Base-by-base conservation (phyloP, 805 yeast species). In the Wickerhamiella kurtzmanii region DNA sequence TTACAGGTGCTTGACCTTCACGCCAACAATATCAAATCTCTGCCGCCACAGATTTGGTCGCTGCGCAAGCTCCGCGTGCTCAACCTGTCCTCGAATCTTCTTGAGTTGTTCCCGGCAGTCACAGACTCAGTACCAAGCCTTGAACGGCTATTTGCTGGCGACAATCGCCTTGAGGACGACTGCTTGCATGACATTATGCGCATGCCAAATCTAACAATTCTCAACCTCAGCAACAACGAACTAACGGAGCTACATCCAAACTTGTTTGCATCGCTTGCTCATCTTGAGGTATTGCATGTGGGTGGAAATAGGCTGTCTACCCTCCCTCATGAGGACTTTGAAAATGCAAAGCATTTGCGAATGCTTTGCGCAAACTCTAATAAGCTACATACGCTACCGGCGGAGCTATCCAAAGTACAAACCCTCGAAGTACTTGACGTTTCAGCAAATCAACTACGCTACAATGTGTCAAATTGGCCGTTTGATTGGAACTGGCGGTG, bases 401-500 rank as follows among this genome's bases (percentile, higher is more conserved):
- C 95, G 0, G 98, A 89, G 59, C 64, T 92, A 43, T 77, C 89
- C 6, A 79, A 79, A 48, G 71, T 87, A 41, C 59, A 65, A 1
- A 72, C 75, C 21, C 66, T 92, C 57, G 74, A 73, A 28, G 80
- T 79, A 8, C 71, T 92, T 35, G 99, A 92, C 65, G 92, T 85
- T 16, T 95, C 96, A 2, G 83, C 94, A 2, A 92, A 92, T 61
- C 80, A 79, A 50, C 69, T 92, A 64, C 83, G 87, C 58, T 92
- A 92, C 64, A 92, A 92, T 57, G 86, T 89, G 47, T 82, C 92
- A 2, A 92, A 92, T 62, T 84, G 87, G 74, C 94, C 92, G 15
- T 89, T 85, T 60, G 98, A 92, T 61, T 92, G 97, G 96, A 92
- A 86, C 64, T 92, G 98, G 98, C 79, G 82, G 56, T 79, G 79